Evolutionary conservation across 805 yeast species (phyloP), one percentile per base, ranked within the genome.

Genomic region (Yamadazyma kitorensis): DNA sequence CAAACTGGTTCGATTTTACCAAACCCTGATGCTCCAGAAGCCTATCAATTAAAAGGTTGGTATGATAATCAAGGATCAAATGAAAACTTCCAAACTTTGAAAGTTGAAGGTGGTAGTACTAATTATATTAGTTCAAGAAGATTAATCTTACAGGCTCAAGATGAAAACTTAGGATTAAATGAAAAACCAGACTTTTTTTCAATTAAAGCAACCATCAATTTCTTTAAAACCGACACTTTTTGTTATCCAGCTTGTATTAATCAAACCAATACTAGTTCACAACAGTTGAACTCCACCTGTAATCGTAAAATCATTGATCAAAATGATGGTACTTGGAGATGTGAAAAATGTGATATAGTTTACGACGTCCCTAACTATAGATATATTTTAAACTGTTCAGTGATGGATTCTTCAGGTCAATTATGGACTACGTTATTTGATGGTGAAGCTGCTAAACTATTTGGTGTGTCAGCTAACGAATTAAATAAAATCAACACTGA

Each of bases 31-130:
- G 74, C 85, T 15, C 81, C 86, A 13, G 96, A 87, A 56, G 91
- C 97, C 4, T 87, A 79, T 57, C 72, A 77, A 35, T 72, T 93
- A 47, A 86, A 87, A 59, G 98, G 98, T 5, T 93, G 99, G 99
- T 93, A 79, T 52, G 95, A 87, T 52, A 74, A 82, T 25, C 78
- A 75, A 47, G 97, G 96, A 24, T 70, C 72, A 15, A 61, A 67
- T 34, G 78, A 78, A 36, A 61, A 57, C 24, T 88, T 85, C 65
- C 74, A 76, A 47, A 65, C 80, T 8, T 59, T 86, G 54, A 80
- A 76, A 51, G 57, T 64, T 5, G 88, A 81, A 45, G 42, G 62
- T 3, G 59, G 62, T n/a, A 40, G 65, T 2, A 51, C 55, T 14
- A 68, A 64, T 30, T 54, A 70, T 12, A 69, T 78, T 25, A 59